Evolutionary conservation across 352 stramenopile species (phyloP), one percentile per base, ranked within the genome.

Genomic region (Thalassiosira hispida): DNA sequence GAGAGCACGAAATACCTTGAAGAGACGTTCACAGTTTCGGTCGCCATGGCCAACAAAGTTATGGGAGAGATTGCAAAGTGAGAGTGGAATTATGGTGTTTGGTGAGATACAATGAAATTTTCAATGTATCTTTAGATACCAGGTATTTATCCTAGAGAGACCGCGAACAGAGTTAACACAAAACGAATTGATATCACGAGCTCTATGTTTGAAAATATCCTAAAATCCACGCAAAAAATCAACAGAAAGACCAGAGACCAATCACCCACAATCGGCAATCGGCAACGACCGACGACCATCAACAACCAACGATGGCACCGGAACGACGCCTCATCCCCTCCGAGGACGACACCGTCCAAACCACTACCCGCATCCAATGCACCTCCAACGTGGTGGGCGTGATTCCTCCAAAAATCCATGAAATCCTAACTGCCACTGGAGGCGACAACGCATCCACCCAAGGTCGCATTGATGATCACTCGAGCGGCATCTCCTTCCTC

Each of bases 271-370:
- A n/a, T n/a, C n/a, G n/a, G n/a, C n/a, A n/a, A 38, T 8, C 31
- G 31, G 8, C 31, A 8, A 8, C 31, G 31, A 38, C 31, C 31
- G 31, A 38, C 31, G 31, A 38, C 31, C 31, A 38, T 3, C 31
- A 3, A 38, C 3, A 38, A 8, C 31, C 31, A 38, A 38, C 31
- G 8, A 51, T 51, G 60, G 61, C 60, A 27, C 49, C 59, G 40
- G 62, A 74, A 65, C 72, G 72, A 18, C 29, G 61, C 33, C 72
- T 81, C 27, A 66, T 81, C 53, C 55, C 71, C 47, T 44, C 71
- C 47, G 22, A 65, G 12, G 51, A 61, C 23, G 47, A 62, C 57
- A 31, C 42, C 62, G 20, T 31, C 59, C 61, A 4, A 7, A 22
- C 71, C 12, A 8, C 49, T 20, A 27, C 67, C n/a, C 35, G 53